Conservation (phyloP, 148 eudicot species). For the Persicaria maculosa region DNA sequence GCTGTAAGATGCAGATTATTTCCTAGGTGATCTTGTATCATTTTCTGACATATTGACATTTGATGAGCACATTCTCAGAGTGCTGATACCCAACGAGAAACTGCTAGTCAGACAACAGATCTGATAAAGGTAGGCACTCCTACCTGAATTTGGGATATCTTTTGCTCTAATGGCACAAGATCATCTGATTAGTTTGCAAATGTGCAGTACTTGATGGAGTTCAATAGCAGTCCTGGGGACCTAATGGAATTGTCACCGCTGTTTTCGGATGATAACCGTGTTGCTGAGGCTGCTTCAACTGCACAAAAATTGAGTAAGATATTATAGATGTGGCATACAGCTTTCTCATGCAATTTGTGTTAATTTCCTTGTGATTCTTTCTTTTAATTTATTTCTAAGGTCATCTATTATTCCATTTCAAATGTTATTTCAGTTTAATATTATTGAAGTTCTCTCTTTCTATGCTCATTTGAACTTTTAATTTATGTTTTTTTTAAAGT, state of each 20-base stretch:
- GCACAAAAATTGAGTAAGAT: slow-evolving; percentile 96
- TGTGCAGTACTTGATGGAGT: slow-evolving; percentile 96
- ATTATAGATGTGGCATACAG: slow-evolving; percentile 1
- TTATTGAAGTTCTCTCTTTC: neutral
- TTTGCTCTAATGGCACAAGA: slow-evolving; percentile 12
- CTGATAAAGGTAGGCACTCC: slow-evolving; percentile 66
- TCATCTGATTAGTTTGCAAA: slow-evolving; percentile 16
- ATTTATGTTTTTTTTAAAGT: neutral
- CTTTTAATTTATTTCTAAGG: neutral
- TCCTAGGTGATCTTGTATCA: neutral
- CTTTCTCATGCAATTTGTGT: neutral
- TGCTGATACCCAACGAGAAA: slow-evolving; percentile 97
- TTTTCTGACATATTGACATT: neutral
- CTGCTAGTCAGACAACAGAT: slow-evolving; percentile 93
- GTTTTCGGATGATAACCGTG: slow-evolving; percentile 98
- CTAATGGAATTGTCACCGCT: slow-evolving; percentile 96
- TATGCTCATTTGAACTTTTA: too few species aligned
- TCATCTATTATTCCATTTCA: neutral
- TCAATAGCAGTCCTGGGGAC: slow-evolving; percentile 97
- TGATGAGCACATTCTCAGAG: slow-evolving; percentile 43
- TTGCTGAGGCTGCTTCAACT: slow-evolving; percentile 99
- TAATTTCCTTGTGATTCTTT: neutral
- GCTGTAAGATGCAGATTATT: neutral
- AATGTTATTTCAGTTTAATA: neutral
- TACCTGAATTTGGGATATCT: neutral